These are phyloP conservation scores for Peronospora farinosa DNA, from an alignment of 352 stramenopile genomes.

Conservation along the genomic window DNA sequence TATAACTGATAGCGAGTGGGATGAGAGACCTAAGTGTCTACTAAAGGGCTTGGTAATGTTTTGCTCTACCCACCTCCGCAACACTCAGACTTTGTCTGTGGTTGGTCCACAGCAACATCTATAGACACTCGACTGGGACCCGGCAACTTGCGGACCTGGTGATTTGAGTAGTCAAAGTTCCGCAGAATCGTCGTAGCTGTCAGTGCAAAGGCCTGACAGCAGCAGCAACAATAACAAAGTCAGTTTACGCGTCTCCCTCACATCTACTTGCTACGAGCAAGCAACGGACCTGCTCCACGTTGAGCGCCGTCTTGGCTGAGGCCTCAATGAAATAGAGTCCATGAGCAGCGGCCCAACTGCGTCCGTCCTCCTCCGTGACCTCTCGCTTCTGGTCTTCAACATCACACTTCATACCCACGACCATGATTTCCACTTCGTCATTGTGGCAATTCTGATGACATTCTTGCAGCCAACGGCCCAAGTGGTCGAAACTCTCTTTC, in stretches of 20 bases:
- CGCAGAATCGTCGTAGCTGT: conserved; percentile 67
- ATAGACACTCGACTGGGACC: conserved; percentile 35
- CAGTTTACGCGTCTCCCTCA: not conserved
- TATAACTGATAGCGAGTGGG: conserved; percentile 8
- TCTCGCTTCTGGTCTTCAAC: conserved; percentile 46
- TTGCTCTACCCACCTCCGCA: conserved; percentile 24
- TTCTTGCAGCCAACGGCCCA: conserved; percentile 73
- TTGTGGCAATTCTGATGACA: conserved; percentile 84
- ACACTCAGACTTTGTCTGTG: conserved; percentile 30
- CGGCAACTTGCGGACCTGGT: conserved; percentile 45
- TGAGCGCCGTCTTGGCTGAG: conserved; percentile 72
- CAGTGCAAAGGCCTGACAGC: conserved; percentile 49
- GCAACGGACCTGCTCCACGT: conserved; percentile 63
- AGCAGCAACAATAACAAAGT: conserved; percentile 3
- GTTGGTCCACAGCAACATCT: conserved; percentile 25
- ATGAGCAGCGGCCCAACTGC: conserved; percentile 49
- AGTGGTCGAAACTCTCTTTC: conserved; percentile 71
- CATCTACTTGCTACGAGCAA: not conserved
- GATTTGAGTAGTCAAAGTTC: conserved; percentile 68
- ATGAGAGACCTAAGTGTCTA: conserved; percentile 14
- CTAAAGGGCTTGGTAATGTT: not conserved
- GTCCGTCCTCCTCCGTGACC: conserved; percentile 63
- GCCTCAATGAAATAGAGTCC: conserved; percentile 82
- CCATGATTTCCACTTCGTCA: conserved; percentile 77
- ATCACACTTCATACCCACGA: conserved; percentile 84